Conservation (phyloP, 257 asterid genomes). For the Penstemon davidsonii region DNA sequence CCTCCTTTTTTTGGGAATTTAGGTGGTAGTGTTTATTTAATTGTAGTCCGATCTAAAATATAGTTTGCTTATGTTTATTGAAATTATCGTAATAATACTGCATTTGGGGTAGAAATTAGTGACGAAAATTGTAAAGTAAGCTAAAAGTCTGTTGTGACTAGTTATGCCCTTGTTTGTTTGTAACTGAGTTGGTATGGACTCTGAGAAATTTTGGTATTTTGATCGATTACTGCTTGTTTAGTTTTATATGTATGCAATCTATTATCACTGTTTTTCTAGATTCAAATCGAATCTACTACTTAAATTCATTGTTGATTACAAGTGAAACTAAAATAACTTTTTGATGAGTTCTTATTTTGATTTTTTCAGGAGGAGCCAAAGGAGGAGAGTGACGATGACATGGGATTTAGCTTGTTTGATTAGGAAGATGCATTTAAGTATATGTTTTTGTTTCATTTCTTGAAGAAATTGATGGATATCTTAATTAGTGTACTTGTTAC, state of each 20-base stretch:
- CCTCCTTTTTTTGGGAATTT: no score
- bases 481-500: conserved; percentile 11
- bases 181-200: no score
- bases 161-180: no score
- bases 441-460: conserved; percentile 1
- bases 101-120: no score
- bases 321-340: no score
- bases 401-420: conserved; percentile 57
- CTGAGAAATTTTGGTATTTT: no score
- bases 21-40: background rate
- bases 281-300: background rate
- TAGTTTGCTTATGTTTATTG: background rate
- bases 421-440: conserved; percentile 29
- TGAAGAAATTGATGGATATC: background rate
- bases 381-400: conserved; percentile 58
- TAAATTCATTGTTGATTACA: background rate
- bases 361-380: conserved; percentile 50
- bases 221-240: no score
- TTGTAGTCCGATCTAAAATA: background rate
- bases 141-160: no score
- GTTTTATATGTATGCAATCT: no score
- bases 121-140: background rate
- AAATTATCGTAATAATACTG: no score
- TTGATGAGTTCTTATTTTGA: background rate
- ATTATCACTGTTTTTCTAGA: background rate